Base-by-base conservation (phyloP, 2,329 filamentous ascomycete species). In the Ophiostoma ulmi region DNA sequence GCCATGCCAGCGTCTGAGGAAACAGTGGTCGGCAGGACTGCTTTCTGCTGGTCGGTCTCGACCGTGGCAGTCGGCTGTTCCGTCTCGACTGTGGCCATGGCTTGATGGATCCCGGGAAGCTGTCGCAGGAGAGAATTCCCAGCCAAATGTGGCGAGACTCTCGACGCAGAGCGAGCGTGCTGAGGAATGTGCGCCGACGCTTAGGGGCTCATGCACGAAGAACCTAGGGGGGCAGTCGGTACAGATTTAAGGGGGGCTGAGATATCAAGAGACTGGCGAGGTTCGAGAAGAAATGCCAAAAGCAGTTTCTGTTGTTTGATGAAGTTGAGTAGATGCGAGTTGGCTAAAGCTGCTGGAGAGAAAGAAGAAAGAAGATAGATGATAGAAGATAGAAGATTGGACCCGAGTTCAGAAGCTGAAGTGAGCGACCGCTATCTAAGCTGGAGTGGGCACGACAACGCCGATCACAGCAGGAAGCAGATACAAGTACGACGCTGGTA, bases 71-170 rank as follows among this genome's bases (percentile, higher is more conserved):
- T 61, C 35, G 39, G 55, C 17, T 39, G 55, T 22, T 69, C 70
- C 36, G 66, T 67, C 41, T 48, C 70, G 36, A 52, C 61, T 14
- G 67, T 67, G 13, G 63, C 69, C 67, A 67, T 71, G 17, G 65
- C 26, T 22, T 31, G 69, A 67, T 44, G 35, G 35, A 64, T 41
- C 44, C 38, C 26, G 22, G 10, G n/a, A 67, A 26, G 48, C 5
- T n/a, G 31, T 38, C 39, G 5, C 58, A 44, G 35, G 66, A 2
- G 1, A 22, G 58, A 31, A 14, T n/a, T 38, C 14, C 36, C 63
- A 39, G 52, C 52, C 52, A 58, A 58, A 58, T 2, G 52, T 58
- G 52, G 52, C 52, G 22, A 26, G 22, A 4, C 63, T 65, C 63
- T 41, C 63, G 6, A 65, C 22, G 8, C 41, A 41, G 52, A 67